phyloP scores from a whole-genome alignment of 2,329 filamentous ascomycete genomes.

The Helotiales sp. region DNA sequence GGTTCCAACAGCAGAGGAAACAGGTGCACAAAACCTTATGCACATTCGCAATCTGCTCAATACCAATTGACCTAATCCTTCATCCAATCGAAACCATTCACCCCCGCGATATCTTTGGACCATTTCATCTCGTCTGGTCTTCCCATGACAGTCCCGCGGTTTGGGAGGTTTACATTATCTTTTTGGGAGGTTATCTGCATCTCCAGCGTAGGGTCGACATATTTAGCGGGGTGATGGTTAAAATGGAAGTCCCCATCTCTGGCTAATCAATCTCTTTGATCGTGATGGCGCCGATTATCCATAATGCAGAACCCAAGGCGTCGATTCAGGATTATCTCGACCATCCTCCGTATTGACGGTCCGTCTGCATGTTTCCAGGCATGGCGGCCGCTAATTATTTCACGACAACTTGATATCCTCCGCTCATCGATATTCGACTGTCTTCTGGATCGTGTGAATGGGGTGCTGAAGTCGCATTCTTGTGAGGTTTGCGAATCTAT shows the following conservation, averaged over 20 bases:
- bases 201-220: background rate
- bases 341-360: background rate
- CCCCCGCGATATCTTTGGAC: background rate
- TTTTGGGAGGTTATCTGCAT: background rate
- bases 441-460: background rate
- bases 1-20: conserved; percentile 26
- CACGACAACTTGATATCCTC: background rate
- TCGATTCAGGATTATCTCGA: background rate
- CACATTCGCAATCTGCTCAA: conserved; percentile 36
- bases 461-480: background rate
- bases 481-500: background rate
- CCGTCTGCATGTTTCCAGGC: background rate
- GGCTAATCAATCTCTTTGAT: background rate
- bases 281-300: background rate
- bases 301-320: background rate
- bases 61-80: conserved; percentile 16
- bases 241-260: background rate
- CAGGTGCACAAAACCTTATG: conserved; percentile 32
- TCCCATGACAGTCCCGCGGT: background rate
- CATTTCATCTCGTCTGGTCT: background rate
- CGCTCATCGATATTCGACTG: background rate
- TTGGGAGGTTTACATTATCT: background rate
- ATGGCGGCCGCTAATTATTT: background rate
- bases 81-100: background rate
- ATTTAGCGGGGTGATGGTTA: background rate